Percentiles rank a stretch among this genome's conserved stretches.
These are phyloP conservation scores for Myriosclerotinia duriaeana DNA, from an alignment of 2,329 filamentous ascomycete species.

Conservation along the genomic window DNA sequence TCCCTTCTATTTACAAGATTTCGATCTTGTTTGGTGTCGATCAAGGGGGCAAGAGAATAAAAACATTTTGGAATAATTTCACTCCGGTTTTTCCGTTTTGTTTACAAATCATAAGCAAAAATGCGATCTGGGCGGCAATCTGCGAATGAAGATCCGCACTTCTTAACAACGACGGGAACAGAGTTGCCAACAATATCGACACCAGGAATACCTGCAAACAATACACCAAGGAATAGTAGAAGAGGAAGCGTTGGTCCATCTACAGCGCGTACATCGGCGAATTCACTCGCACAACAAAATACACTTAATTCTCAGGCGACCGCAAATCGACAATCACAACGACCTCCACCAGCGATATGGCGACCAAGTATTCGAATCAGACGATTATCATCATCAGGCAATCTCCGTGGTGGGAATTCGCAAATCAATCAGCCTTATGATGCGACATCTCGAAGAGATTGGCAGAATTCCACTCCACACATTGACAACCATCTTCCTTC, in stretches of 20 bases:
- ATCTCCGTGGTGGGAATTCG: slow-evolving; percentile 6
- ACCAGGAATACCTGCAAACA: not conserved
- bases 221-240: slow-evolving; percentile 9
- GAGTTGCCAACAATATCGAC: slow-evolving; percentile 11
- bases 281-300: slow-evolving; percentile 12
- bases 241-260: slow-evolving; percentile 10
- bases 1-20: not conserved
- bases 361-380: slow-evolving; percentile 35
- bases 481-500: slow-evolving; percentile 13
- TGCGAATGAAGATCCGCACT: slow-evolving; percentile 8
- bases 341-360: slow-evolving; percentile 20
- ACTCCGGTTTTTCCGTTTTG: not conserved
- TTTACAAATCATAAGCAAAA: slow-evolving; percentile 13
- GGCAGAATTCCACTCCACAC: slow-evolving; percentile 17
- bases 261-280: slow-evolving; percentile 11
- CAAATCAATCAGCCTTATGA: slow-evolving; percentile 14
- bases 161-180: slow-evolving; percentile 15
- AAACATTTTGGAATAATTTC: not conserved
- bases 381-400: slow-evolving; percentile 24
- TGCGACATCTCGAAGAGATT: not conserved
- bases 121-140: slow-evolving; percentile 19
- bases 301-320: slow-evolving; percentile 1
- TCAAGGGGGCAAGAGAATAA: not conserved
- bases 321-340: slow-evolving; percentile 8
- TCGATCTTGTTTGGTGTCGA: not conserved